Conservation (phyloP, 2,329 filamentous ascomycete genomes). For the Beauveria sp. region DNA sequence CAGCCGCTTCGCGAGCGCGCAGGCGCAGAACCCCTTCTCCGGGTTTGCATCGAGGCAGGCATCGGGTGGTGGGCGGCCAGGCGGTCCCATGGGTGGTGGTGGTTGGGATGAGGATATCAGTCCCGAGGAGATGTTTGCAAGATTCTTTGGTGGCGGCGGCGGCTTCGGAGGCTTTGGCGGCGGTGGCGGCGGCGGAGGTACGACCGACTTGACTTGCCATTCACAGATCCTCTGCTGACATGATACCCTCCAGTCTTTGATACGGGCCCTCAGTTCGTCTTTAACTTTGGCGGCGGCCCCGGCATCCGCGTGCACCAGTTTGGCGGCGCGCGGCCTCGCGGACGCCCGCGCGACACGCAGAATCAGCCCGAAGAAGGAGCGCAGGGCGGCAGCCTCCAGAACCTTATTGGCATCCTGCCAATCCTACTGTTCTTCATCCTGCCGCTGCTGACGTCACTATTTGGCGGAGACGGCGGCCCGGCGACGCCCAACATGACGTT, state of each 20-base stretch:
- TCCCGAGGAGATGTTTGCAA: slow-evolving; percentile 92
- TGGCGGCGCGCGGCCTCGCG: slow-evolving; percentile 68
- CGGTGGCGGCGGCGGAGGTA: slow-evolving; percentile 25
- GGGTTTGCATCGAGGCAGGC: slow-evolving; percentile 25
- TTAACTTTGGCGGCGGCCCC: slow-evolving; percentile 87
- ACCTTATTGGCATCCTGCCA: slow-evolving; percentile 71
- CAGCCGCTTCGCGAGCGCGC: slow-evolving; percentile 65
- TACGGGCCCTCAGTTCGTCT: slow-evolving; percentile 80
- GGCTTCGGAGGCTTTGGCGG: slow-evolving; percentile 55
- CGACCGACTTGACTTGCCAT: slow-evolving; percentile 14
- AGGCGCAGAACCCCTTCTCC: slow-evolving; percentile 27
- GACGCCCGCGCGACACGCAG: slow-evolving; percentile 62
- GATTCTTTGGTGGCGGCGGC: slow-evolving; percentile 84
- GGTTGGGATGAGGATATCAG: slow-evolving; percentile 83
- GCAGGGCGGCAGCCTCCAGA: slow-evolving; percentile 44
- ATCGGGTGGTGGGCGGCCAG: slow-evolving; percentile 28
- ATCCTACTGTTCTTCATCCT: slow-evolving; percentile 84
- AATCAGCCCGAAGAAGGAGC: slow-evolving; percentile 32
- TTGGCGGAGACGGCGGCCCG: slow-evolving; percentile 44
- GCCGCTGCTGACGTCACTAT: slow-evolving; percentile 73
- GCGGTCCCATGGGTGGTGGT: slow-evolving; percentile 32
- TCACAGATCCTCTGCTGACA: not conserved
- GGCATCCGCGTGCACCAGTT: slow-evolving; percentile 95
- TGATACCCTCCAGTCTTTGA: slow-evolving; percentile 49
- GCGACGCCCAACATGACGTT: slow-evolving; percentile 58